Percentiles rank a stretch among this genome's conserved stretches.
Conservation (phyloP, 2,329 filamentous ascomycete genomes). For the Lachnellula hyalina region DNA sequence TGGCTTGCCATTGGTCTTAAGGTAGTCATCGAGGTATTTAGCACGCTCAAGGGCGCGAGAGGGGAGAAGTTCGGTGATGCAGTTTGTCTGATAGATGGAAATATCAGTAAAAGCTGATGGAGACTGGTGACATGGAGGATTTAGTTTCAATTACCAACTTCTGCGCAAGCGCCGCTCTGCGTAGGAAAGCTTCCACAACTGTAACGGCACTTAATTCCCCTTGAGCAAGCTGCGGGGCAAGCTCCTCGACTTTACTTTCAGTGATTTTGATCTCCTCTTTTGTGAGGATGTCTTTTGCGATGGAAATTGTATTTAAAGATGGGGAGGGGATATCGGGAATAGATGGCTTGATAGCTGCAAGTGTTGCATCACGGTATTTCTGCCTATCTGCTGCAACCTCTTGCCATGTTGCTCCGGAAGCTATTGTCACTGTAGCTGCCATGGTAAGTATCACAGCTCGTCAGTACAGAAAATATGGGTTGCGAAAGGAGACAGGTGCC, state of each 20-base stretch:
- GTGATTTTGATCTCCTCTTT: conserved; percentile 46
- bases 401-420: conserved; percentile 38
- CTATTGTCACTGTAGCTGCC: conserved; percentile 27
- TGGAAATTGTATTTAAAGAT: conserved; percentile 39
- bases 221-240: conserved; percentile 41
- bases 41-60: conserved; percentile 31
- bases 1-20: conserved; percentile 27
- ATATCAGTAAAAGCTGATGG: neutral
- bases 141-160: conserved; percentile 35
- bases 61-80: conserved; percentile 39
- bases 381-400: conserved; percentile 42
- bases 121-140: neutral
- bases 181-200: conserved; percentile 49
- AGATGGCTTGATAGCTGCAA: conserved; percentile 37
- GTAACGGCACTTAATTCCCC: conserved; percentile 38
- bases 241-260: conserved; percentile 38
- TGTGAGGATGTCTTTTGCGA: conserved; percentile 43
- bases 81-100: conserved; percentile 36
- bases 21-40: conserved; percentile 31
- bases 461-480: neutral
- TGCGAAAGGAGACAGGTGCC: neutral
- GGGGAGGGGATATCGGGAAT: conserved; percentile 34
- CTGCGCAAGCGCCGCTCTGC: conserved; percentile 49
- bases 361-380: conserved; percentile 40
- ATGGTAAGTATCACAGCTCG: conserved; percentile 9